Evolutionary conservation across 371 early-diverging fungal genomes (phyloP), one percentile per base, ranked within the genome.

Genomic region (Haplosporangium sp.): DNA sequence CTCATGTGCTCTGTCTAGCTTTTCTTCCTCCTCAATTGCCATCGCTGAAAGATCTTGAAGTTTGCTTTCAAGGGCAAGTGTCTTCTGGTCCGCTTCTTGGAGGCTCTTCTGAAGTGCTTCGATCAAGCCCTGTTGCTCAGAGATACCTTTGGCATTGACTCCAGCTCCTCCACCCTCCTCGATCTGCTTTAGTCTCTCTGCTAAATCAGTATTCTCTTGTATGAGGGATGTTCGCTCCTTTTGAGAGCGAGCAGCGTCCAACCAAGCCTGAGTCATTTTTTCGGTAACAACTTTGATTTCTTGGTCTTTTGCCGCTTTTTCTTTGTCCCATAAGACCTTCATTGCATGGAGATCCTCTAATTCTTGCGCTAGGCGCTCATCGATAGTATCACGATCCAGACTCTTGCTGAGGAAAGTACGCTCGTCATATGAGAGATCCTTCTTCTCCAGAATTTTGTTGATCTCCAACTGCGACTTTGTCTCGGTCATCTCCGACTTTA

Each of bases 401-500:
- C 77, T 76, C 61, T 71, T 76, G 65, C 77, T 77, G 52, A 77
- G 20, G 39, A 77, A 77, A 11, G 56, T 63, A 39, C 77, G 77
- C 19, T 77, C 77, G 11, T 77, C 77, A 47, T 77, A 77, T 2
- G 77, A 72, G 17, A 77, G 63, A 52, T 78, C 71, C 15, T 71
- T 70, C 67, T 78, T 78, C 39, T 78, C 79, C 17, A 78, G 71
- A 15, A 78, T 56, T 6, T 75, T 67, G 10, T 44, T 70, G 62
- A 74, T 50, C 45, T 75, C 75, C 17, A 79, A 45, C 42, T 79
- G 79, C 0, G 71, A 57, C 47, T 74, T 74, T 19, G 79, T 71
- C 61, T 79, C 74, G 58, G 61, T 79, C 74, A 74, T 71, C 68
- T 79, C 79, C 19, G 79, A 71, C 58, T 79, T 79, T 50, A 79